Percentiles rank a stretch among this genome's conserved stretches.
Evolutionary conservation across 345 rosid species (phyloP).

Genomic region (Excoecaria cochinchinensis): DNA sequence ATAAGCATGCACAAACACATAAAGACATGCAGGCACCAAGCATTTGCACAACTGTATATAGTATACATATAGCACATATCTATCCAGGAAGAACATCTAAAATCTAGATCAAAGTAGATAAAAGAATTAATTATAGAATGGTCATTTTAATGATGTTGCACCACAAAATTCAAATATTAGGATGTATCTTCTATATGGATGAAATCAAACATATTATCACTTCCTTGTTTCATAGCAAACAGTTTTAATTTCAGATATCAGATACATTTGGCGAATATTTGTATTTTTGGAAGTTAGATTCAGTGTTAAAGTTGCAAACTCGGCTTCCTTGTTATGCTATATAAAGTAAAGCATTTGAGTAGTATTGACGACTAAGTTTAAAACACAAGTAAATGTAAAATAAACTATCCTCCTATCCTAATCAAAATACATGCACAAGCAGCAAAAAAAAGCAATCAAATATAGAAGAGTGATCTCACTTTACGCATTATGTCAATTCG

Average conservation of each 20-base stretch:
- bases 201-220: neutral
- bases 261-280: neutral
- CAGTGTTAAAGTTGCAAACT: neutral
- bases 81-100: neutral
- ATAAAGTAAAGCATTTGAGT: neutral
- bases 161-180: neutral
- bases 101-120: neutral
- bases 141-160: neutral
- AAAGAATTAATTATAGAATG: neutral
- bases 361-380: neutral
- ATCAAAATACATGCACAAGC: neutral
- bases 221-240: neutral
- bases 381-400: neutral
- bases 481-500: too few species aligned
- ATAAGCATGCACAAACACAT: neutral
- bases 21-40: conserved; percentile 1
- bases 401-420: neutral
- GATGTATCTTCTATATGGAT: neutral
- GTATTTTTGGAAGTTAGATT: neutral
- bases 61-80: neutral
- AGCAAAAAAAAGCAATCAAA: neutral
- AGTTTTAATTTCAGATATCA: neutral
- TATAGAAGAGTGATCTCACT: neutral
- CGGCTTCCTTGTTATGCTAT: neutral
- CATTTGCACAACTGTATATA: neutral